Conservation (phyloP, 352 stramenopile species). For the Blastocystis sp. region DNA sequence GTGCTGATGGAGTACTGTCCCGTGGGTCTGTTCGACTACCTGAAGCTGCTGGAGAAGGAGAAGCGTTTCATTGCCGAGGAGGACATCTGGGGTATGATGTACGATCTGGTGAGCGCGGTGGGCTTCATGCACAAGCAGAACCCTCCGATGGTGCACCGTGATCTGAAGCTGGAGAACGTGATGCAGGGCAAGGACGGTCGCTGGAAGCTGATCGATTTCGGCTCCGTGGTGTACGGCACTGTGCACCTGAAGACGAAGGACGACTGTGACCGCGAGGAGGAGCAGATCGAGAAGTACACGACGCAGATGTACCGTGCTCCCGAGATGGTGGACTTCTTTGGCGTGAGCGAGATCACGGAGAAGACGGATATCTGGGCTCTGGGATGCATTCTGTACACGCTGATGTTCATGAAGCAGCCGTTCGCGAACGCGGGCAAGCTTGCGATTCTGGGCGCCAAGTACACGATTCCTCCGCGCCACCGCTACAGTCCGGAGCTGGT, state of each 20-base stretch:
- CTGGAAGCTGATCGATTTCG: slow-evolving; percentile 85
- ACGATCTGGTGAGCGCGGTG: slow-evolving; percentile 68
- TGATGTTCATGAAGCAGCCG: slow-evolving; percentile 85
- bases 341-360: slow-evolving; percentile 76
- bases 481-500: slow-evolving; percentile 75
- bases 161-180: neutral
- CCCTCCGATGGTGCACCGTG: slow-evolving; percentile 69
- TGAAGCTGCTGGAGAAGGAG: slow-evolving; percentile 70
- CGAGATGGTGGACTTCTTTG: slow-evolving; percentile 89
- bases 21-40: slow-evolving; percentile 79
- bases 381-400: slow-evolving; percentile 85
- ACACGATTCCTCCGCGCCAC: slow-evolving; percentile 78
- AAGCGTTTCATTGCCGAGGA: slow-evolving; percentile 66
- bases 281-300: slow-evolving; percentile 85
- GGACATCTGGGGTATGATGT: slow-evolving; percentile 68
- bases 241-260: slow-evolving; percentile 72
- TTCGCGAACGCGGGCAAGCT: slow-evolving; percentile 82
- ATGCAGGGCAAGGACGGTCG: slow-evolving; percentile 58
- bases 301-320: slow-evolving; percentile 91
- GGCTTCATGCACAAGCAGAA: slow-evolving; percentile 67
- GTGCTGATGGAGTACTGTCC: slow-evolving; percentile 63
- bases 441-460: slow-evolving; percentile 79
- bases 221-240: slow-evolving; percentile 70
- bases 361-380: slow-evolving; percentile 82
- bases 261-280: slow-evolving; percentile 74